These are phyloP conservation scores for Dalbergia cochinchinensis DNA, from an alignment of 306 rosid genomes.

Conservation along the genomic window DNA sequence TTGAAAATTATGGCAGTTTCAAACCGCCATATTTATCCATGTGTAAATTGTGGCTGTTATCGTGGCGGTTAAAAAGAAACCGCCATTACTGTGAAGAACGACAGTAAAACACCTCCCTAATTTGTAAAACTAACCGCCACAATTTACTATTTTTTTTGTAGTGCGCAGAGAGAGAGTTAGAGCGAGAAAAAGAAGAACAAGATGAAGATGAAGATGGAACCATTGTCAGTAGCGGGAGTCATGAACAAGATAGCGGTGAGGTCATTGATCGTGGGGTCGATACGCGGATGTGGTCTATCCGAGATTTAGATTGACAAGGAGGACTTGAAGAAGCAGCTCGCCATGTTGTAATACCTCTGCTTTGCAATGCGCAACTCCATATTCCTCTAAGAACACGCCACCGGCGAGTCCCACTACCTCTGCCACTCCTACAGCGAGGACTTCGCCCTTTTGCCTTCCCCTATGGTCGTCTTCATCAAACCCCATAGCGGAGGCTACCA, in stretches of 20 bases:
- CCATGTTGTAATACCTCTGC: conserved; percentile 84
- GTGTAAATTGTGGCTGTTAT: no score
- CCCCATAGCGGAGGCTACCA: conserved; percentile 86
- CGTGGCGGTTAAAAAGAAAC: no score
- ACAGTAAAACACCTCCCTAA: no score
- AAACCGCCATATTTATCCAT: no score
- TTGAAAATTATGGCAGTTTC: no score
- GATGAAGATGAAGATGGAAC: conserved; percentile 43
- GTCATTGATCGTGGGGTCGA: conserved; percentile 71
- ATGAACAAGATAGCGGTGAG: conserved; percentile 57
- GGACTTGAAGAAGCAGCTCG: conserved; percentile 70
- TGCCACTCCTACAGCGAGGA: conserved; percentile 28
- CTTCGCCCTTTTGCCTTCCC: conserved; percentile 56
- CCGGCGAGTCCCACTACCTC: conserved; percentile 66
- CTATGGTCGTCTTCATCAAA: conserved; percentile 92
- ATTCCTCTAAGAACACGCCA: conserved; percentile 61
- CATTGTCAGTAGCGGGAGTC: conserved; percentile 55
- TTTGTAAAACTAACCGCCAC: no score
- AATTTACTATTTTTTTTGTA: no score
- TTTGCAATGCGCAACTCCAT: conserved; percentile 90
- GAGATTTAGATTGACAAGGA: conserved; percentile 81
- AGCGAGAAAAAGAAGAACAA: neutral
- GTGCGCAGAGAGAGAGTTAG: neutral
- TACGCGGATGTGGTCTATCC: conserved; percentile 70
- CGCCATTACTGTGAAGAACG: no score